These are phyloP conservation scores for Suillus plorans DNA, from an alignment of 768 basidiomycete genomes.

Conservation along the genomic window DNA sequence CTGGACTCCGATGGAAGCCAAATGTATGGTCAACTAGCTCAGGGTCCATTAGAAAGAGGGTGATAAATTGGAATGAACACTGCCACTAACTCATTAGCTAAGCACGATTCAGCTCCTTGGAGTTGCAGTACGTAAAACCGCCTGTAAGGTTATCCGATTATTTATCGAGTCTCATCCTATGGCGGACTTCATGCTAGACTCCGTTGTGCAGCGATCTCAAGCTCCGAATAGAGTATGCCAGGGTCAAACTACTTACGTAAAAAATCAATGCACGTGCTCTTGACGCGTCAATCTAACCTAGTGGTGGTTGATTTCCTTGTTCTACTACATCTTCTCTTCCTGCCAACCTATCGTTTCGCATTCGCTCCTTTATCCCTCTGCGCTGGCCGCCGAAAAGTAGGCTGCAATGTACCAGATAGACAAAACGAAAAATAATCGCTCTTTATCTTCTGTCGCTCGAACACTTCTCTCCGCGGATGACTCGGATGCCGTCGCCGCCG, in stretches of 20 bases:
- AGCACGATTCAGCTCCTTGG: background rate
- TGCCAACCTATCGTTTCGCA: conserved; percentile 12
- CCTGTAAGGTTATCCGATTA: no score
- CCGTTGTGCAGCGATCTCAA: no score
- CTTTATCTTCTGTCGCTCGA: conserved; percentile 8
- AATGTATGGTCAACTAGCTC: conserved; percentile 3
- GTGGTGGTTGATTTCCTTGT: conserved; percentile 21
- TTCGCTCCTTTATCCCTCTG: conserved; percentile 22
- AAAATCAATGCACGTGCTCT: conserved; percentile 32
- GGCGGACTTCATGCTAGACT: no score
- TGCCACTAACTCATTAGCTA: background rate
- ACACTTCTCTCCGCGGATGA: conserved; percentile 16
- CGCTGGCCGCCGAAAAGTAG: conserved; percentile 26
- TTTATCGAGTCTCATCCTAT: no score
- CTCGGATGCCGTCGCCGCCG: conserved; percentile 19
- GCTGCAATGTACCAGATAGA: conserved; percentile 17
- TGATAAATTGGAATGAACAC: background rate
- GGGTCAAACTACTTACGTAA: background rate
- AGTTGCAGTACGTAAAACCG: background rate
- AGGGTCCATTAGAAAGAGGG: conserved; percentile 6
- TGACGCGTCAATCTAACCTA: conserved; percentile 18
- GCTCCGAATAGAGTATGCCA: no score
- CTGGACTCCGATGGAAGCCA: background rate
- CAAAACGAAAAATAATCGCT: conserved; percentile 11
- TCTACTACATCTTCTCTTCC: conserved; percentile 2